These are phyloP conservation scores for Closterium sp. DNA, from an alignment of 139 green algal genomes.

Conservation along the genomic window DNA sequence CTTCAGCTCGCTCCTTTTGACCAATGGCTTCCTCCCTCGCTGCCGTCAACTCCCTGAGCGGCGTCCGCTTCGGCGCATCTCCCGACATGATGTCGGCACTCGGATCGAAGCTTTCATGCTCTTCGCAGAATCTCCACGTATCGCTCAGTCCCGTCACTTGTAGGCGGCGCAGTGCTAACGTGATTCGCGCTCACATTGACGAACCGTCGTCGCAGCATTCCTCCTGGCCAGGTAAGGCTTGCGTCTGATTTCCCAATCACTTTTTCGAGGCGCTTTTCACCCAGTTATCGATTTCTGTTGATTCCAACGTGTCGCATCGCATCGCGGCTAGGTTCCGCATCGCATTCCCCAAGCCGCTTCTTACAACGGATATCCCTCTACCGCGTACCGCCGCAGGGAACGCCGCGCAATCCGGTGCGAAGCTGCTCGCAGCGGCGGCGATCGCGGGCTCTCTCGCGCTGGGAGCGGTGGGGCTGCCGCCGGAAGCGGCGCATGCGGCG, in stretches of 20 bases:
- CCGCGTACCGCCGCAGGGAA: neutral
- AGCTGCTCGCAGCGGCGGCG: neutral
- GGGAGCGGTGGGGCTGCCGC: neutral
- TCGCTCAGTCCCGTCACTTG: neutral
- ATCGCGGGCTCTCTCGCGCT: neutral
- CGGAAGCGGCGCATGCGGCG: constrained; percentile 31
- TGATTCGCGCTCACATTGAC: neutral
- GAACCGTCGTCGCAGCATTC: too few relatives aligned
- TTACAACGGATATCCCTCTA: neutral
- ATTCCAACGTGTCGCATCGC: too few relatives aligned
- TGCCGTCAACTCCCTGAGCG: neutral
- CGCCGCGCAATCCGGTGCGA: neutral
- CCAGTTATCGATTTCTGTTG: too few relatives aligned
- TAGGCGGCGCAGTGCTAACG: neutral
- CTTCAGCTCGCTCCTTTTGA: neutral
- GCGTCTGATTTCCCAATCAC: too few relatives aligned
- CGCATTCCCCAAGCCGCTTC: neutral
- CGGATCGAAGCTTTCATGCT: neutral
- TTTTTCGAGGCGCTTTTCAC: too few relatives aligned
- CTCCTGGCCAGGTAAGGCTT: too few relatives aligned
- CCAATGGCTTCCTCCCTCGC: neutral
- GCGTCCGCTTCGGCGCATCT: neutral
- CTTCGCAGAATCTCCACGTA: neutral
- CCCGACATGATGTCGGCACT: neutral
- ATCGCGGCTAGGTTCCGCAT: too few relatives aligned